These are phyloP conservation scores for Fusarium tuaranense DNA, from an alignment of 2,329 filamentous ascomycete genomes.

Conservation along the genomic window DNA sequence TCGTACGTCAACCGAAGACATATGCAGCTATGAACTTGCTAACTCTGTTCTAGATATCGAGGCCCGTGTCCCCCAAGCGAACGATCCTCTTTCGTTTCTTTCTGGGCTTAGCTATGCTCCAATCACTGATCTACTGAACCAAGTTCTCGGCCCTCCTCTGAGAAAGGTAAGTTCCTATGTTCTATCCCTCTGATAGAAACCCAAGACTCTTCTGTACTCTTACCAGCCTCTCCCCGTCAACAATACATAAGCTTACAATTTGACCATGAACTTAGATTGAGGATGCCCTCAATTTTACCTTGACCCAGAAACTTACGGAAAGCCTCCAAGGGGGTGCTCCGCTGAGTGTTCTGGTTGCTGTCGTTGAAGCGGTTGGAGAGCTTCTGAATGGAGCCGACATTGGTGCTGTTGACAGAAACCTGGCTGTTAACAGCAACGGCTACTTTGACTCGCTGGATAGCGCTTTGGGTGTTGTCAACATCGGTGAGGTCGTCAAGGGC, in stretches of 20 bases:
- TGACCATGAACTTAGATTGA: neutral
- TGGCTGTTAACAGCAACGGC: conserved; percentile 14
- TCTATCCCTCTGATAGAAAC: neutral
- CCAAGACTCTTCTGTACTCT: no score
- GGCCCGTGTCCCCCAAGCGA: neutral
- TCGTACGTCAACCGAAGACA: neutral
- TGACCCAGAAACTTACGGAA: conserved; percentile 12
- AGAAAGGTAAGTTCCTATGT: conserved; percentile 2
- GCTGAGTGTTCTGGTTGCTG: conserved; percentile 11
- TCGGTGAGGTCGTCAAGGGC: neutral
- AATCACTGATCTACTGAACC: conserved; percentile 4
- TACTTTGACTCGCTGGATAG: conserved; percentile 9
- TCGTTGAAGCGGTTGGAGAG: conserved; percentile 15
- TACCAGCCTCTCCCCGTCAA: neutral
- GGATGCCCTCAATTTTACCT: conserved; percentile 12
- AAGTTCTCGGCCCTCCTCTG: conserved; percentile 2
- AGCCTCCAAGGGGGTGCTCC: conserved; percentile 1
- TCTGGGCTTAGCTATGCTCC: conserved; percentile 12
- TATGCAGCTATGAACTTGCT: neutral
- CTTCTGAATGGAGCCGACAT: conserved; percentile 10
- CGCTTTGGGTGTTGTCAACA: conserved; percentile 7
- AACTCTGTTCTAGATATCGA: conserved; percentile 1
- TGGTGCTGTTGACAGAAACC: conserved; percentile 4
- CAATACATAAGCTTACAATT: neutral
- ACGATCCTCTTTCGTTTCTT: conserved; percentile 10